phyloP scores from a whole-genome alignment of 805 yeast genomes.

The Sungouiella thailandica region DNA sequence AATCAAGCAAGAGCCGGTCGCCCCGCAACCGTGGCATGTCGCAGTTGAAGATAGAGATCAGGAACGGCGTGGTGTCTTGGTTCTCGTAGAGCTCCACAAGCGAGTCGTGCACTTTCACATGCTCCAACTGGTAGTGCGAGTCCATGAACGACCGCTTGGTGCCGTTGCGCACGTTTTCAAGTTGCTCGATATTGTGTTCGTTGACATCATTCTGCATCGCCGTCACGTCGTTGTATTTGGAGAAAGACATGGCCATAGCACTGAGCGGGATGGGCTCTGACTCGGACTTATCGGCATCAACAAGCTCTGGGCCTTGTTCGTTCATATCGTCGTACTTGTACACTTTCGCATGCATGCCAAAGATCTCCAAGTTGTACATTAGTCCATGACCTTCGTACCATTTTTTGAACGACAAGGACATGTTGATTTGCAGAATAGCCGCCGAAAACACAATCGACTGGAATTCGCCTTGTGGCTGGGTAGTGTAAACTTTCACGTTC shows the following conservation, averaged over 20 bases:
- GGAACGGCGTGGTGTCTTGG: constrained; percentile 27
- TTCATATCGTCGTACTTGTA: too few relatives aligned
- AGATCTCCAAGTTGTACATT: constrained; percentile 43
- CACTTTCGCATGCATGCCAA: constrained; percentile 42
- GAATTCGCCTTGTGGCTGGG: too few relatives aligned
- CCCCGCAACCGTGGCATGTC: constrained; percentile 58
- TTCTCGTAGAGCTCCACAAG: constrained; percentile 34
- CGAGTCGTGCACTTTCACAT: constrained; percentile 49
- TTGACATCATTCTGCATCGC: constrained; percentile 30
- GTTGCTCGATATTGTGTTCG: constrained; percentile 18
- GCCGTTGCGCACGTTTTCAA: constrained; percentile 4
- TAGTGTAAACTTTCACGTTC: constrained; percentile 25
- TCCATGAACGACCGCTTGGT: constrained; percentile 17
- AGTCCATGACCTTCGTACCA: constrained; percentile 55
- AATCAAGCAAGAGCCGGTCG: constrained; percentile 55
- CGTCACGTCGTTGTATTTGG: constrained; percentile 24
- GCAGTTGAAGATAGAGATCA: constrained; percentile 58
- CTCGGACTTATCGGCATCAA: constrained; percentile 24
- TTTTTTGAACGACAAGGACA: constrained; percentile 46
- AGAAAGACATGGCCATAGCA: constrained; percentile 15
- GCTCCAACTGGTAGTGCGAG: constrained; percentile 28
- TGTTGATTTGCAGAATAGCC: constrained; percentile 36
- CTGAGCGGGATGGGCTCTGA: constrained; percentile 35
- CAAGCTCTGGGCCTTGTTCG: constrained; percentile 9
- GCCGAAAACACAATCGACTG: constrained; percentile 27